These are phyloP conservation scores for Magnusiomyces fungicola DNA, from an alignment of 1,139 yeast species.

Conservation along the genomic window DNA sequence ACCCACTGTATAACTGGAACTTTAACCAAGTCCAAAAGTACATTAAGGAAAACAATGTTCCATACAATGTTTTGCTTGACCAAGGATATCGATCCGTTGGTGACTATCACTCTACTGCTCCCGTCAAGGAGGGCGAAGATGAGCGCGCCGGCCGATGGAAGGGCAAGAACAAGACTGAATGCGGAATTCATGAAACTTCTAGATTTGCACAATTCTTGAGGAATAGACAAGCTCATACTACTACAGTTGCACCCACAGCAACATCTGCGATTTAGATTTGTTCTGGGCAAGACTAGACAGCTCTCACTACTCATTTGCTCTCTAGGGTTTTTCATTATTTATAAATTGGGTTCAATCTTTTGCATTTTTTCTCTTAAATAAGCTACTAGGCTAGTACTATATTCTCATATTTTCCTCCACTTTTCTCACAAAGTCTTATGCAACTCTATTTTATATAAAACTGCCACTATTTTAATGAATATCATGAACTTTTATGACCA, in stretches of 20 bases:
- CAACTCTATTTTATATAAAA: too few relatives aligned
- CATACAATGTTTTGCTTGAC: slow-evolving; percentile 77
- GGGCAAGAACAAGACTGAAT: slow-evolving; percentile 86
- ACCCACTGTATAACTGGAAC: slow-evolving; percentile 83
- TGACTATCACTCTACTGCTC: slow-evolving; percentile 91
- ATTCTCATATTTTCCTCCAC: too few relatives aligned
- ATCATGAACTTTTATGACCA: too few relatives aligned
- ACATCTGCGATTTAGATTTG: too few relatives aligned
- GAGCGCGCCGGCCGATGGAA: slow-evolving; percentile 97
- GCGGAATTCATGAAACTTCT: slow-evolving; percentile 85
- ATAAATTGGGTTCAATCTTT: too few relatives aligned
- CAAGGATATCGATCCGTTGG: slow-evolving; percentile 89
- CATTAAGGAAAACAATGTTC: slow-evolving; percentile 63
- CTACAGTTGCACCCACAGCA: too few relatives aligned
- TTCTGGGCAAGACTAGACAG: slow-evolving; percentile 2
- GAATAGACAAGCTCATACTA: slow-evolving; percentile 9
- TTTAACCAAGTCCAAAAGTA: slow-evolving; percentile 65
- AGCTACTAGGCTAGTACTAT: too few relatives aligned
- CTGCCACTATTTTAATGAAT: too few relatives aligned
- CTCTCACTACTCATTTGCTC: background rate
- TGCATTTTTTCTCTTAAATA: too few relatives aligned
- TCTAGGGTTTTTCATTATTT: too few relatives aligned
- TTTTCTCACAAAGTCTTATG: too few relatives aligned
- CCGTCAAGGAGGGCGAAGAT: slow-evolving; percentile 86
- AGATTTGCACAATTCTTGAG: slow-evolving; percentile 55